Base-by-base conservation (phyloP, 352 stramenopile genomes). In the Pythium angustatum region DNA sequence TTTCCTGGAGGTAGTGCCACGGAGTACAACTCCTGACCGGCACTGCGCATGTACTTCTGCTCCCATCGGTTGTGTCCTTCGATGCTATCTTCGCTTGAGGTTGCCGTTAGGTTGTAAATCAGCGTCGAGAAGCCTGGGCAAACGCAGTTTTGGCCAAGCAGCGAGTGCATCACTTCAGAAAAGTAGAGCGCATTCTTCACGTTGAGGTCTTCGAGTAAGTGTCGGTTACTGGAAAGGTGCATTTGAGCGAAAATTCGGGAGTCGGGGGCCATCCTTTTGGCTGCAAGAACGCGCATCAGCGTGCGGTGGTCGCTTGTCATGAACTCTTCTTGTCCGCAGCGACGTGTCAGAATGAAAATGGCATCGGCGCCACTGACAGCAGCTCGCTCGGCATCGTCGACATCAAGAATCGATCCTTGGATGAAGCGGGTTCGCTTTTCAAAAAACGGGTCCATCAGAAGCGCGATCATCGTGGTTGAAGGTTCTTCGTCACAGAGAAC, bases 31-130 rank as follows among this genome's bases (percentile, higher is more conserved):
- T 95, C 86, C 21, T 93, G 84, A 47, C 79, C 88, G 11, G 86
- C 76, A 27, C 86, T 85, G 33, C 83, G 76, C 47, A 92, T 59
- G 56, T 95, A 95, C 36, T 82, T 78, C 33, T 82, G 77, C 30
- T 92, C 72, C 86, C 86, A 95, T 19, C 59, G 66, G 19, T 72
- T 66, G 7, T 63, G 69, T 12, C 41, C 31, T 1, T 66, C 58
- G 0, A 76, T 52, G 12, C 58, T 66, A 58, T 84, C 77, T 44
- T 83, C 90, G 52, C 83, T 93, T 9, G 86, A 93, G 10, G 84
- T 92, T 4, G 83, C 88, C 27, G 86, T 95, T 30, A 95, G 64
- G 41, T 90, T 93, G 68, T 95, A 95, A 41, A 95, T 91, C 63
- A 95, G 86, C 12, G 86, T 95, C 2, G 86, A 93, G 49, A 95